These are phyloP conservation scores for Colletotrichum ledebouriae DNA, from an alignment of 2,329 filamentous ascomycete species.

Conservation along the genomic window DNA sequence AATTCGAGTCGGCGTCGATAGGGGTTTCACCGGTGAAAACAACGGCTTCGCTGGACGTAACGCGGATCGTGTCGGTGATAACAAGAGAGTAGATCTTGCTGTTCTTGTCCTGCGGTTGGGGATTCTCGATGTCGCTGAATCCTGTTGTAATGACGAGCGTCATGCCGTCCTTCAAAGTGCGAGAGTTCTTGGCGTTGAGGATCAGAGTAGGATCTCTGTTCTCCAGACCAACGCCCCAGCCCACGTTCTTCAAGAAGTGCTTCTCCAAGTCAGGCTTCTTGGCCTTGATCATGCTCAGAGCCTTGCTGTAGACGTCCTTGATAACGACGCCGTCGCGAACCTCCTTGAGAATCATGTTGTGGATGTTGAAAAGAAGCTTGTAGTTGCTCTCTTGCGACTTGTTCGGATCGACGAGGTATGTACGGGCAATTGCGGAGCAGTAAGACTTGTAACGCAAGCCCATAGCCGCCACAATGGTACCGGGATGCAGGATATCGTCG, in stretches of 20 bases:
- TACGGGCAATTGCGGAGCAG: constrained; percentile 90
- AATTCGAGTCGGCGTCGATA: constrained; percentile 91
- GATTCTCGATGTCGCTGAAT: constrained; percentile 89
- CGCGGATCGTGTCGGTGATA: constrained; percentile 92
- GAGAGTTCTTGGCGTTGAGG: constrained; percentile 87
- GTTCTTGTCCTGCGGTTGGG: constrained; percentile 88
- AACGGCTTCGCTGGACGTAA: constrained; percentile 81
- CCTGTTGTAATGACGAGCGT: constrained; percentile 92
- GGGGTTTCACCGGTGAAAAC: constrained; percentile 96
- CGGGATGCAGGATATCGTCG: constrained; percentile 85
- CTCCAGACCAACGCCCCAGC: constrained; percentile 93
- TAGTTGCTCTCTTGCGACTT: constrained; percentile 96
- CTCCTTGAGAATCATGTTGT: constrained; percentile 91
- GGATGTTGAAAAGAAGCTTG: constrained; percentile 86
- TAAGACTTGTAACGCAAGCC: constrained; percentile 97
- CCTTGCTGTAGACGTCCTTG: constrained; percentile 94
- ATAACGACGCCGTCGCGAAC: constrained; percentile 87
- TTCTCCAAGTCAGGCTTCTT: constrained; percentile 97
- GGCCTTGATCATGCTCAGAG: constrained; percentile 80
- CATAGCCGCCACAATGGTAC: constrained; percentile 92
- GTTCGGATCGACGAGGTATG: constrained; percentile 96
- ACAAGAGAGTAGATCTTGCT: constrained; percentile 91
- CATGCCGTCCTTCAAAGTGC: constrained; percentile 94
- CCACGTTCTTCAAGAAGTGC: constrained; percentile 93
- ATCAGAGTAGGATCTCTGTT: constrained; percentile 86